Evolutionary conservation across 2,329 filamentous ascomycete species (phyloP), one percentile per base, ranked within the genome.

Genomic region (Fusarium redolens): DNA sequence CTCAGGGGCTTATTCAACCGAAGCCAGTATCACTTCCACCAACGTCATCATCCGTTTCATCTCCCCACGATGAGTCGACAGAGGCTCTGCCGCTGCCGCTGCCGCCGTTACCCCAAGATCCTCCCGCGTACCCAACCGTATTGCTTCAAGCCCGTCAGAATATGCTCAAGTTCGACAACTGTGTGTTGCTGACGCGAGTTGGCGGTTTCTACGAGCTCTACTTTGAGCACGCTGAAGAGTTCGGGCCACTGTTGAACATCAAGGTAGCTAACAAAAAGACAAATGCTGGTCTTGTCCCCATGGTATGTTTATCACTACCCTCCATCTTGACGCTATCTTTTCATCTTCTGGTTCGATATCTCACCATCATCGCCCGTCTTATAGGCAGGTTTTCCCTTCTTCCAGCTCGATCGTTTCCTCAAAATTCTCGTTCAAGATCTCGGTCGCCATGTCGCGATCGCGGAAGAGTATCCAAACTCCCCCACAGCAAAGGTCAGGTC

Each of bases 161-260:
- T 83, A 97, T 98, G 92, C 88, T 91, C 75, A 95, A 92, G 78
- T 98, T 97, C 83, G 90, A 91, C 77, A 94, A 97, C 77, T 98
- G 96, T 82, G 93, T 99, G 43, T 82, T 99, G 12, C 84, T 99
- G 67, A 99, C 96, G 7, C 90, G 96, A 63, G 95, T 99, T 33
- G 96, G 96, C 62, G 92, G 95, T 68, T 99, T 99, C 83, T 99
- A 98, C 82, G 96, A 99, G 88, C 85, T 99, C 65, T 99, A 99
- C 83, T 97, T 98, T 81, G 93, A 97, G 77, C 95, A 99, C 80
- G 96, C 97, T 15, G 93, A 97, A 65, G 92, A 97, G 79, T 93
- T 92, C 80, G 96, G 93, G 4, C 93, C 95, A 2, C 85, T 97
- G 48, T 86, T 99, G 72, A 96, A 95, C 77, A 84, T 99, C 78